These are phyloP conservation scores for Cadophora sp. DNA, from an alignment of 2,329 filamentous ascomycete genomes.

Conservation along the genomic window DNA sequence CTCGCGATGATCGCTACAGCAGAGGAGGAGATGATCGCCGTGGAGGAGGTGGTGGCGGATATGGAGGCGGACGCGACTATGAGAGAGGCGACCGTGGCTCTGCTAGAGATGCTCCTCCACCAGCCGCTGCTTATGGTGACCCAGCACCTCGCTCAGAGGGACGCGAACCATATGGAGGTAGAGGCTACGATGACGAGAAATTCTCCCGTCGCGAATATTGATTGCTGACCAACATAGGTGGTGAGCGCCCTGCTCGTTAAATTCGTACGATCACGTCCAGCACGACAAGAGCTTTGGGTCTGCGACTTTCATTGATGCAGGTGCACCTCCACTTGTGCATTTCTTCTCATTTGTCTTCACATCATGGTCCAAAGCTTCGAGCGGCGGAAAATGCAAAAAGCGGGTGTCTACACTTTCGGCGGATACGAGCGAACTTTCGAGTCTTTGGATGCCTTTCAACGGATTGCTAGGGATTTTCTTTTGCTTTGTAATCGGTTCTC, in stretches of 20 bases:
- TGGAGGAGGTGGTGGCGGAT: constrained; percentile 51
- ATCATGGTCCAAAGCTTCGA: constrained; percentile 46
- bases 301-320: constrained; percentile 47
- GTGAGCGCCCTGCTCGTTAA: constrained; percentile 49
- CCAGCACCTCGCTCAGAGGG: constrained; percentile 51
- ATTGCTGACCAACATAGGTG: constrained; percentile 47
- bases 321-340: constrained; percentile 44
- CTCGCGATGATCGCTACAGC: constrained; percentile 43
- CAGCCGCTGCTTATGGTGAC: constrained; percentile 52
- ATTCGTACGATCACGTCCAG: constrained; percentile 44
- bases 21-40: constrained; percentile 51
- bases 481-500: constrained; percentile 41
- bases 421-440: constrained; percentile 41
- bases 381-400: constrained; percentile 46
- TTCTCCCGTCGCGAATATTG: constrained; percentile 45
- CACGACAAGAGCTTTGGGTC: constrained; percentile 46
- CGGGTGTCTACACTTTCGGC: constrained; percentile 40
- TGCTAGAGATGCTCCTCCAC: constrained; percentile 49
- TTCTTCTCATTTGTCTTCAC: constrained; percentile 43
- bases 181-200: constrained; percentile 47
- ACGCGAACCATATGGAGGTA: constrained; percentile 53
- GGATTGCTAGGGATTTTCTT: constrained; percentile 46
- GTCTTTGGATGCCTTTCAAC: constrained; percentile 41
- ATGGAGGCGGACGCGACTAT: constrained; percentile 52
- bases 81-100: constrained; percentile 57